Percentiles rank a stretch among this genome's conserved stretches.
These are phyloP conservation scores for Meira nashicola DNA, from an alignment of 1,284 basidiomycete species.

Conservation along the genomic window DNA sequence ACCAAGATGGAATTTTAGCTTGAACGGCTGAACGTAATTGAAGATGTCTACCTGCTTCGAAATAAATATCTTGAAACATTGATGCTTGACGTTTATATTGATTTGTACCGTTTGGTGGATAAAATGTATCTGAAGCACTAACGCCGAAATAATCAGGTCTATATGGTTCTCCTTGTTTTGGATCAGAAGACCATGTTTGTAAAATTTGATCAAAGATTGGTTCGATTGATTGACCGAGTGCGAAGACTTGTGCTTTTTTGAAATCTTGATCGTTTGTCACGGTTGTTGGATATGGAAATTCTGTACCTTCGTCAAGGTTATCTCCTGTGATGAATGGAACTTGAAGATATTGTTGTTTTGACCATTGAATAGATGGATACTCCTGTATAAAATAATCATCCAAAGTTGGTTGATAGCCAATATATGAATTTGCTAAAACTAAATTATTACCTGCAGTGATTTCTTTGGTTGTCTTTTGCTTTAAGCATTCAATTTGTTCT, in stretches of 20 bases:
- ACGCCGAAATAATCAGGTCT: background rate
- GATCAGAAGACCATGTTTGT: background rate
- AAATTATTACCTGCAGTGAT: conserved; percentile 8
- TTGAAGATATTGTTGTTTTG: conserved; percentile 21
- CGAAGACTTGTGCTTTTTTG: background rate
- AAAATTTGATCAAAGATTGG: background rate
- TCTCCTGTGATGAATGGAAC: conserved; percentile 31
- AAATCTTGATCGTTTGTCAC: background rate
- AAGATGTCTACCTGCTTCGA: background rate
- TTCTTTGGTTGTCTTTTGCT: background rate
- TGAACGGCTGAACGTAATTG: background rate
- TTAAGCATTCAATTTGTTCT: conserved; percentile 14
- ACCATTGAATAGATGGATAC: conserved; percentile 20
- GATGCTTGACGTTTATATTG: conserved; percentile 1
- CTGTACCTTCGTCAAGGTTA: conserved; percentile 27
- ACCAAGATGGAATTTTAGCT: conserved; percentile 2
- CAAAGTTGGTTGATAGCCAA: conserved; percentile 20
- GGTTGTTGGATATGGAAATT: conserved; percentile 10
- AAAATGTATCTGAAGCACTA: background rate
- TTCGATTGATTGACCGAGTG: background rate
- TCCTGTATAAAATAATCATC: conserved; percentile 27
- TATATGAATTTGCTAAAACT: background rate
- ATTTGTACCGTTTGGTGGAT: background rate
- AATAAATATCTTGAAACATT: background rate
- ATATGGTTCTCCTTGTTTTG: background rate